A percentile compares a stretch with the other conserved stretches of the same genome.
Evolutionary conservation across 192 early-diverging fungal species (phyloP).

Genomic region (Coemansia sp.): DNA sequence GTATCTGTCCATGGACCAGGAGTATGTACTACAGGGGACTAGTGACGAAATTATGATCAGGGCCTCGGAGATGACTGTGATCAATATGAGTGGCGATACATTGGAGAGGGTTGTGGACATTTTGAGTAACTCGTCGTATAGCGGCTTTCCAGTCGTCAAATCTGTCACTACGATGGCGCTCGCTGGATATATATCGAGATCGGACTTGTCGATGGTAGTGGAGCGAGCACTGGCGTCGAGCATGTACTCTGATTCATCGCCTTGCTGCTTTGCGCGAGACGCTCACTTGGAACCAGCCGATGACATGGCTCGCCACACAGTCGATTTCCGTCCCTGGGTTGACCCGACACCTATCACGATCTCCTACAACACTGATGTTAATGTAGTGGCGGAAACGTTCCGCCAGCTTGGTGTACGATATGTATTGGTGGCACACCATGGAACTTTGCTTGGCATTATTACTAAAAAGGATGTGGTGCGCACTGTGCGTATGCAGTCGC

Average conservation of each 20-base stretch:
- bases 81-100: constrained; percentile 56
- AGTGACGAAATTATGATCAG: constrained; percentile 67
- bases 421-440: constrained; percentile 63
- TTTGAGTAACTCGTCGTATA: constrained; percentile 55
- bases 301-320: constrained; percentile 1
- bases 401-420: constrained; percentile 69
- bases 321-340: constrained; percentile 71
- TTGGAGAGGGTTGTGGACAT: constrained; percentile 55
- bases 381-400: constrained; percentile 68
- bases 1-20: constrained; percentile 65
- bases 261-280: constrained; percentile 30
- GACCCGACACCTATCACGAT: constrained; percentile 72
- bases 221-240: constrained; percentile 22
- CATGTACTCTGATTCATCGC: constrained; percentile 32
- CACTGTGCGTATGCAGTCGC: constrained; percentile 49
- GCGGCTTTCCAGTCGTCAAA: constrained; percentile 77
- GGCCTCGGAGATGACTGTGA: constrained; percentile 63
- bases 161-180: constrained; percentile 61
- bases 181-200: constrained; percentile 71
- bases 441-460: constrained; percentile 64
- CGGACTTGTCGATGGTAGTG: constrained; percentile 56
- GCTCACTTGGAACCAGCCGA: background rate
- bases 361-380: constrained; percentile 63
- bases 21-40: constrained; percentile 56
- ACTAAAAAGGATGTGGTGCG: constrained; percentile 75